phyloP scores from a whole-genome alignment of 2,329 filamentous ascomycete species.

The Cladosporium cucumerinum region DNA sequence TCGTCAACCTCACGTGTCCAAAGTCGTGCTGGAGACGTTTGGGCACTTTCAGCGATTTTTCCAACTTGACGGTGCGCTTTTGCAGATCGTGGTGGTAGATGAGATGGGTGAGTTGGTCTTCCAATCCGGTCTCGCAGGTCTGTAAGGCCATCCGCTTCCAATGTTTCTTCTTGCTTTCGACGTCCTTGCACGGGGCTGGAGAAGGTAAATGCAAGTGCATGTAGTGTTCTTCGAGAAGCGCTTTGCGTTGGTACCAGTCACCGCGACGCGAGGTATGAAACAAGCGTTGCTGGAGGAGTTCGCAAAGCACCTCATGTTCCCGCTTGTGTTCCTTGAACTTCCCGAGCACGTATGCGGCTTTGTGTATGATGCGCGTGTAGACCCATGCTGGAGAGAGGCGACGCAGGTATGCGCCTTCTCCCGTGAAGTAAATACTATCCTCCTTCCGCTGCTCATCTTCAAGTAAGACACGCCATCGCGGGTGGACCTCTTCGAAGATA shows the following conservation, averaged over 20 bases:
- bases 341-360: conserved; percentile 73
- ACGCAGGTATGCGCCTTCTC: conserved; percentile 83
- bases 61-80: conserved; percentile 87
- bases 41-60: conserved; percentile 76
- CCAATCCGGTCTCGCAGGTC: conserved; percentile 82
- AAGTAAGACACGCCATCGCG: conserved; percentile 74
- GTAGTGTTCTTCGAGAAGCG: conserved; percentile 91
- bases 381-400: conserved; percentile 89
- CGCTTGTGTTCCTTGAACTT: conserved; percentile 75
- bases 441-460: conserved; percentile 75
- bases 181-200: conserved; percentile 41
- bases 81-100: conserved; percentile 94
- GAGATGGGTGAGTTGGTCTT: conserved; percentile 84
- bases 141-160: conserved; percentile 74
- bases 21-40: conserved; percentile 91
- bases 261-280: conserved; percentile 85
- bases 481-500: conserved; percentile 70
- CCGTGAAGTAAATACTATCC: conserved; percentile 69
- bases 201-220: conserved; percentile 63
- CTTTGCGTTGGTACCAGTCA: conserved; percentile 93
- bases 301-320: conserved; percentile 70
- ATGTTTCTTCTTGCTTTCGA: conserved; percentile 68
- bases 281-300: conserved; percentile 74
- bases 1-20: conserved; percentile 73
- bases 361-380: conserved; percentile 90